Evolutionary conservation across 2,329 filamentous ascomycete species (phyloP), one percentile per base, ranked within the genome.

Genomic region (Venturia asperata): DNA sequence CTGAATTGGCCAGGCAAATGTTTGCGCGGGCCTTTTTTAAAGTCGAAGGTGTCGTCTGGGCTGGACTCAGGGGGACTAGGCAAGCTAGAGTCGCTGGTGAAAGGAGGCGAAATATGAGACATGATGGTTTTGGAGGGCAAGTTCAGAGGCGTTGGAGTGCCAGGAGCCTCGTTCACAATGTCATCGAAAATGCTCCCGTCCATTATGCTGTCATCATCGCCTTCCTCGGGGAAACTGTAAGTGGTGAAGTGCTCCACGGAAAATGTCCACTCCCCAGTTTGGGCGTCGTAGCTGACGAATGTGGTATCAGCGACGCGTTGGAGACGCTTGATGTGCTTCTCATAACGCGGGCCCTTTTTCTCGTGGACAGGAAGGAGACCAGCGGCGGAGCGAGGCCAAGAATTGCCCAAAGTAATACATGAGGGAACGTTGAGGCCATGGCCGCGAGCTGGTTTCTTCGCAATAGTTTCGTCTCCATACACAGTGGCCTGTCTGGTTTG

Each of bases 201-300:
- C 70, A 85, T 85, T 9, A 81, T 82, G 9, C 85, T 86, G 62
- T 90, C 87, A 37, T 91, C 88, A 56, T 92, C 90, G 52, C 78
- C 78, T 49, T 41, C 39, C 4, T 90, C 91, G 68, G 93, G 89
- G 64, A 97, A 82, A 49, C 90, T 92, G 73, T 99, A 99, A 1
- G 92, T 96, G 1, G 93, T 97, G 75, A 95, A 99, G 76, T 99
- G 94, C 72, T 93, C 87, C n/a, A 99, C 94, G 11, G 82, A 86
- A 79, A 99, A 99, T 17, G 85, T 85, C 95, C 95, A 99, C 60
- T 90, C 84, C 63, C 93, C 94, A 63, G 87, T 92, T 1, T 90
- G 82, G 66, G 82, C 80, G 68, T 95, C 84, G 75, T 97, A 99
- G 71, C 83, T 82, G 70, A 92, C 81, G 71, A 96, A 97, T 4